These are phyloP conservation scores for Solanum medicagineum DNA, from an alignment of 257 asterid genomes.

Conservation along the genomic window DNA sequence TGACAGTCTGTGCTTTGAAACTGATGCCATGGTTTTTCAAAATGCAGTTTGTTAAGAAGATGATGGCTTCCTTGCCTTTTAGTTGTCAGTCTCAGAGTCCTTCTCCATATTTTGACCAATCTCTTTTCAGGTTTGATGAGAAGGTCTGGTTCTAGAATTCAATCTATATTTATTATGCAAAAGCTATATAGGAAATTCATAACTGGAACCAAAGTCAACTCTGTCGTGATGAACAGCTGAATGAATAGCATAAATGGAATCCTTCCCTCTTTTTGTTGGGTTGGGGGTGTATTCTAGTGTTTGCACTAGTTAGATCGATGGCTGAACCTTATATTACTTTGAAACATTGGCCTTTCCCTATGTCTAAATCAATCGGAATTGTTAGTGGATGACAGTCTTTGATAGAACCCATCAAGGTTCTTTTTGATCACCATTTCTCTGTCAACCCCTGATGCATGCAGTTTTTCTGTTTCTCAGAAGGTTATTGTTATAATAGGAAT, in stretches of 20 bases:
- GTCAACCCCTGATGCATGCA: not conserved
- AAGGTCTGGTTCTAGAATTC: constrained; percentile 43
- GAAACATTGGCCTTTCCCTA: not conserved
- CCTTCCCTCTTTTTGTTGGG: not conserved
- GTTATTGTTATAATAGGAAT: not conserved
- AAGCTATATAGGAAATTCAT: not conserved
- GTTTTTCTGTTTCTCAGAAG: not conserved
- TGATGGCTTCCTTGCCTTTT: constrained; percentile 60
- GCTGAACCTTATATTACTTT: not conserved
- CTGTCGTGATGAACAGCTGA: not conserved
- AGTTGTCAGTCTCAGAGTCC: constrained; percentile 94
- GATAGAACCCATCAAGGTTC: not conserved
- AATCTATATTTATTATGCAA: not conserved
- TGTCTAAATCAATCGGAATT: not conserved
- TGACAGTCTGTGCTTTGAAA: not conserved
- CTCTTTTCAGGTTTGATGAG: constrained; percentile 89
- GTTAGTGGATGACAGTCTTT: not conserved
- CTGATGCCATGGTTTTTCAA: not conserved
- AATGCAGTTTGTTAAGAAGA: constrained; percentile 84
- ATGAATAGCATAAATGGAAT: not conserved
- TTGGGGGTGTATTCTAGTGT: not conserved
- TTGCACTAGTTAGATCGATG: not conserved
- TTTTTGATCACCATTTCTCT: not conserved
- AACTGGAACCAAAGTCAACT: not conserved
- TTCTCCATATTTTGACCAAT: constrained; percentile 92